Percentiles rank a stretch among this genome's conserved stretches.
Evolutionary conservation across 2,329 filamentous ascomycete species (phyloP).

Genomic region (Onygenales sp.): DNA sequence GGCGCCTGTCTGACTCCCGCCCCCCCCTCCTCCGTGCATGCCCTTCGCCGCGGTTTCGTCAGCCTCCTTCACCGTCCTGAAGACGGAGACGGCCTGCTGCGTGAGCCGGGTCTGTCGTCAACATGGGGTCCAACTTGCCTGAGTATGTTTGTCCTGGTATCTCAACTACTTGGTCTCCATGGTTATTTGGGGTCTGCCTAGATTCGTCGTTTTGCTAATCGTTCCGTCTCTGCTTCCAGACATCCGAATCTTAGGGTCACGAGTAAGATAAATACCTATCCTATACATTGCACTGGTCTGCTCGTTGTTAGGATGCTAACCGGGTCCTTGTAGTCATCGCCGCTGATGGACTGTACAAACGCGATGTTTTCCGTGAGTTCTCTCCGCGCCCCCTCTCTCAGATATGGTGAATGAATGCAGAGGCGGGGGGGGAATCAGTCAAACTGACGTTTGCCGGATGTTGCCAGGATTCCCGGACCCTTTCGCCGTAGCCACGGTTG

Average conservation of each 20-base stretch:
- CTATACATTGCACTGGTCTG: conserved; percentile 13
- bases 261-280: conserved; percentile 49
- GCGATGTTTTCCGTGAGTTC: conserved; percentile 92
- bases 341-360: conserved; percentile 95
- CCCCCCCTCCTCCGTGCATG: background rate
- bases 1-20: background rate
- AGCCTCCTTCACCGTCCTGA: background rate
- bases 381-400: background rate
- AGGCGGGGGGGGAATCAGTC: background rate
- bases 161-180: conserved; percentile 7
- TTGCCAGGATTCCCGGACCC: conserved; percentile 84
- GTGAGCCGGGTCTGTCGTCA: conserved; percentile 12
- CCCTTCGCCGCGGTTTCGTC: background rate
- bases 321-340: conserved; percentile 66
- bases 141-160: conserved; percentile 33
- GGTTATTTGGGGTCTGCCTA: conserved; percentile 21
- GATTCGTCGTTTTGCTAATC: background rate
- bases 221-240: conserved; percentile 32
- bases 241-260: conserved; percentile 86
- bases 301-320: conserved; percentile 4
- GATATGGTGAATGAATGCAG: background rate
- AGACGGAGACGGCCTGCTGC: conserved; percentile 3
- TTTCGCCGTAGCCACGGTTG: conserved; percentile 93
- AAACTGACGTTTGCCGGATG: conserved; percentile 4
- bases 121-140: conserved; percentile 53